Conservation (phyloP, 768 basidiomycete genomes). For the Suillus brevipes region DNA sequence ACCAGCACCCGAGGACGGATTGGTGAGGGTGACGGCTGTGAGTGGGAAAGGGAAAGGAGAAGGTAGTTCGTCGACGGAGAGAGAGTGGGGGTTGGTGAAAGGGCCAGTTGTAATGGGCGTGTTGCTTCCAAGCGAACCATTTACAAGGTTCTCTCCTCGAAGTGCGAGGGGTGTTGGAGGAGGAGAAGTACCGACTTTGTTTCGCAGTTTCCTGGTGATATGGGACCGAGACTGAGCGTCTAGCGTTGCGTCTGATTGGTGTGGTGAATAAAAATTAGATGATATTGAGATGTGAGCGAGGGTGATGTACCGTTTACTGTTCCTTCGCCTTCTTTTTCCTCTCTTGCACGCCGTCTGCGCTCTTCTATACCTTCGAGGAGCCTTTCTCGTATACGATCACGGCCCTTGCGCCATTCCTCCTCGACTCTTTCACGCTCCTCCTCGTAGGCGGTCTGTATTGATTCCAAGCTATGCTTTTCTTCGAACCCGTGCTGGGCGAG, state of each 20-base stretch:
- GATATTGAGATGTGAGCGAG: conserved; percentile 6
- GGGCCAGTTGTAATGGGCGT: conserved; percentile 69
- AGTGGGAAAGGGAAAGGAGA: conserved; percentile 82
- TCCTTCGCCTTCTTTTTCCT: conserved; percentile 91
- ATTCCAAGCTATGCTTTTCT: conserved; percentile 67
- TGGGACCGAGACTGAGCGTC: conserved; percentile 79
- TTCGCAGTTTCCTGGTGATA: conserved; percentile 81
- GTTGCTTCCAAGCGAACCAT: conserved; percentile 36
- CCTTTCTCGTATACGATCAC: conserved; percentile 73
- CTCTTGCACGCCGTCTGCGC: conserved; percentile 70
- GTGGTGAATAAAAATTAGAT: conserved; percentile 10
- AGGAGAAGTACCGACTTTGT: conserved; percentile 76
- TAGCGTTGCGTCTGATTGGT: conserved; percentile 61
- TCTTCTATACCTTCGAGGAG: conserved; percentile 86
- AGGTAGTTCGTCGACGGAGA: conserved; percentile 82
- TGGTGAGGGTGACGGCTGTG: conserved; percentile 50
- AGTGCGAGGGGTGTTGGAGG: conserved; percentile 68
- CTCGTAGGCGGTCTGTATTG: conserved; percentile 68
- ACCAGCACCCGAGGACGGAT: conserved; percentile 33
- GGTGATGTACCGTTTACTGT: conserved; percentile 57
- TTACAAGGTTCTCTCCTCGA: conserved; percentile 35
- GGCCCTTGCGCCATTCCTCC: conserved; percentile 77
- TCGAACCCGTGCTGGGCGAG: conserved; percentile 66
- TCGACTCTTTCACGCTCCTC: conserved; percentile 81
- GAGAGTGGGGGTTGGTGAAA: conserved; percentile 79